Conservation (phyloP, 1,139 yeast genomes). For the Lodderomyces elongisporus region DNA sequence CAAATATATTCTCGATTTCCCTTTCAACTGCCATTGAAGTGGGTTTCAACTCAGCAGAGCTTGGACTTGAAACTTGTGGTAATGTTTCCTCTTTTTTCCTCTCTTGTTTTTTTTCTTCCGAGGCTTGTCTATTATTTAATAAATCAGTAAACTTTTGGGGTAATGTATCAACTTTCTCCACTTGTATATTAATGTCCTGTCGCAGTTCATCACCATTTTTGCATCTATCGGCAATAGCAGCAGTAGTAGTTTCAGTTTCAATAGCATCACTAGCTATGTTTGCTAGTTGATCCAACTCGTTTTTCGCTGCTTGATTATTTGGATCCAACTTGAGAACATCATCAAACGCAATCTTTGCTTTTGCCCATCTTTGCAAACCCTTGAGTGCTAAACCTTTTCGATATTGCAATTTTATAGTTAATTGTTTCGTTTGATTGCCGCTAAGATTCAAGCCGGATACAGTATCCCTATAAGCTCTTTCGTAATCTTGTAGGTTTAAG, state of each 20-base stretch:
- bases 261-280: slow-evolving; percentile 4
- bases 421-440: slow-evolving; percentile 18
- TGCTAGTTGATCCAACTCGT: slow-evolving; percentile 20
- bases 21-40: slow-evolving; percentile 3
- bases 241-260: not conserved
- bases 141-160: slow-evolving; percentile 32
- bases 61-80: slow-evolving; percentile 1
- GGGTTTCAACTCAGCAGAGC: not conserved
- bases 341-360: slow-evolving; percentile 34
- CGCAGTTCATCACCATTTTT: too few relatives aligned
- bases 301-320: slow-evolving; percentile 28
- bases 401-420: slow-evolving; percentile 55
- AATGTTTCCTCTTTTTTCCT: not conserved
- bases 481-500: slow-evolving; percentile 50
- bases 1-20: slow-evolving; percentile 15
- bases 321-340: slow-evolving; percentile 46
- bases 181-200: slow-evolving; percentile 25
- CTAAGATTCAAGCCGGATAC: slow-evolving; percentile 47
- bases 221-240: not conserved
- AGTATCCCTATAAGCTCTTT: slow-evolving; percentile 59
- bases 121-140: slow-evolving; percentile 4
- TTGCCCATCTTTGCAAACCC: slow-evolving; percentile 24
- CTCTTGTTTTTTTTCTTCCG: too few relatives aligned
- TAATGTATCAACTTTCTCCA: slow-evolving; percentile 40
- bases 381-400: slow-evolving; percentile 50